Base-by-base conservation (phyloP, 768 basidiomycete species). In the Rhizopogon vinicolor region DNA sequence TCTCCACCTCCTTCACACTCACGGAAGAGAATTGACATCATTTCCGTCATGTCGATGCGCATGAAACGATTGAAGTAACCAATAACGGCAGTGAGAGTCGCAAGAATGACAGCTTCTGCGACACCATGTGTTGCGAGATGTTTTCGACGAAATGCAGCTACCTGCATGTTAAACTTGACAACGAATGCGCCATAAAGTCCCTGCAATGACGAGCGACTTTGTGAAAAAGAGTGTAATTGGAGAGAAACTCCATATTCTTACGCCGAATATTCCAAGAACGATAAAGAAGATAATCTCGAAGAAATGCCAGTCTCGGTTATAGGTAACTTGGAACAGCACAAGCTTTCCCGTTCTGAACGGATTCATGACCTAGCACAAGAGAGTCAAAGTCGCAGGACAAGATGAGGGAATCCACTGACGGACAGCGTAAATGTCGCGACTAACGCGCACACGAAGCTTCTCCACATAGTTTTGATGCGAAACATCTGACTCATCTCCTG, bases 401-500 rank as follows among this genome's bases (percentile, higher is more conserved):
- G 40, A 39, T 22, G 58, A 66, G 58, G 57, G 57, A 54, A 62
- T 45, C 8, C 19, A 80, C 93, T 63, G 57, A 97, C 96, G 33
- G 96, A 90, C 33, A 99, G 76, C 0, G 96, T 96, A 62, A 98
- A 91, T 0, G 96, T 98, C 13, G 97, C 97, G 45, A 98, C 89
- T 45, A 99, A 78, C 35, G 97, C 97, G 69, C 97, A 98, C 67
- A 98, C 88, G 71, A 98, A 97, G 66, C 92, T 95, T 64, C 87
- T 79, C 96, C 96, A 98, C 93, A 98, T 97, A 5, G 96, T 98
- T 71, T 93, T 89, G 72, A 95, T 95, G 55, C 90, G 96, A 70
- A 98, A 98, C 40, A 84, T 88, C 68, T 93, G 90, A 70, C 92
- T 96, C 97, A 99, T 99, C 84, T 99, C 97, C 92, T 95, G 63